Evolutionary conservation across 768 basidiomycete genomes (phyloP).

Genomic region (Cystoderma amianthinum): DNA sequence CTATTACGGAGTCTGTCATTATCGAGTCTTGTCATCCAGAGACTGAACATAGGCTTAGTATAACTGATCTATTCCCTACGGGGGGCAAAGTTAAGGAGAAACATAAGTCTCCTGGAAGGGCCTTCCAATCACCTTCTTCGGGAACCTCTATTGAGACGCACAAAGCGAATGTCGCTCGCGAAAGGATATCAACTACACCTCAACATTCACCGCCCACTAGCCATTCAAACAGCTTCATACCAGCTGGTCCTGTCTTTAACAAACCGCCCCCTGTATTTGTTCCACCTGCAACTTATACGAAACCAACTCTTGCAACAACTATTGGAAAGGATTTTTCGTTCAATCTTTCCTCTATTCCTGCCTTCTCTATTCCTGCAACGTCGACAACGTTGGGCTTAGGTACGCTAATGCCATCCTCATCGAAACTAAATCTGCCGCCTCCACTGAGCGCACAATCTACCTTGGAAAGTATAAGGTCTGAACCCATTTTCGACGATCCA

Average conservation of each 20-base stretch:
- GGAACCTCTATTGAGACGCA: constrained; percentile 3
- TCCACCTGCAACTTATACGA: constrained; percentile 30
- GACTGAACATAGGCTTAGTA: constrained; percentile 49
- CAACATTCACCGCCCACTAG: constrained; percentile 46
- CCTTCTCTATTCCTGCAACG: constrained; percentile 36
- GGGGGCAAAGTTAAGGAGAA: constrained; percentile 26
- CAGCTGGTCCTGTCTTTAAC: constrained; percentile 50
- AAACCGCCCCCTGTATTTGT: constrained; percentile 47
- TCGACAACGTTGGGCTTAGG: constrained; percentile 31
- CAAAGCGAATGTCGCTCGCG: constrained; percentile 9
- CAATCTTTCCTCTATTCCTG: constrained; percentile 22
- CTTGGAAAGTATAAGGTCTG: constrained; percentile 44
- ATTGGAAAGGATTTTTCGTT: constrained; percentile 22
- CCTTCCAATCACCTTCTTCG: no score
- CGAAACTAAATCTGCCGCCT: constrained; percentile 13
- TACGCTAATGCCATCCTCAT: constrained; percentile 14
- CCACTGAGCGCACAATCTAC: constrained; percentile 46
- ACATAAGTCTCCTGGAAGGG: constrained; percentile 19
- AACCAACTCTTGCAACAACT: constrained; percentile 7
- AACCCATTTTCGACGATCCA: constrained; percentile 42
- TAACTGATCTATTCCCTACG: constrained; percentile 54
- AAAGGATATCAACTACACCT: constrained; percentile 49
- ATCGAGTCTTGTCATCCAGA: no score
- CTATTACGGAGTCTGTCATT: no score
- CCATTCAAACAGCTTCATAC: constrained; percentile 23